Percentiles rank a stretch among this genome's conserved stretches.
Evolutionary conservation across 345 rosid genomes (phyloP).

Genomic region (Eucalyptus curtisii): DNA sequence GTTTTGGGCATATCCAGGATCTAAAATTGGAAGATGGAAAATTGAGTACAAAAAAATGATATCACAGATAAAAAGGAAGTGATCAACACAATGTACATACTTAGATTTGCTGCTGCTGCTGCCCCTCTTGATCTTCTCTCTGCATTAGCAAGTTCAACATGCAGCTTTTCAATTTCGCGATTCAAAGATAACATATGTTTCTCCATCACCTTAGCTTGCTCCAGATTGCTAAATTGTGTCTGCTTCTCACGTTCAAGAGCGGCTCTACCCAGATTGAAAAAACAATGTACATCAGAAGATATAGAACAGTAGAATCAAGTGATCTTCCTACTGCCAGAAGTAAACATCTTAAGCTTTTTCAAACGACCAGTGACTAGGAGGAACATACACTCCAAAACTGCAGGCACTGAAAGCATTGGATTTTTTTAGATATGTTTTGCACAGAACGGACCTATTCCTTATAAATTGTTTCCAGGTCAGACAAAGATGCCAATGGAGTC

Average conservation of each 20-base stretch:
- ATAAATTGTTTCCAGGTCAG: background rate
- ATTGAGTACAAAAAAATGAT: background rate
- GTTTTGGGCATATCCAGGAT: slow-evolving; percentile 24
- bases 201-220: slow-evolving; percentile 51
- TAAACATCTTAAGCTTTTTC: background rate
- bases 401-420: background rate
- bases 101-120: slow-evolving; percentile 29
- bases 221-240: slow-evolving; percentile 48
- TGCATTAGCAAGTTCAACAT: slow-evolving; percentile 23
- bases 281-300: background rate
- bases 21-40: slow-evolving; percentile 4
- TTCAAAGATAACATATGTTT: slow-evolving; percentile 31
- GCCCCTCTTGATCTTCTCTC: slow-evolving; percentile 38
- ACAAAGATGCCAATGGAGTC: background rate
- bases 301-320: background rate
- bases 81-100: slow-evolving; percentile 6
- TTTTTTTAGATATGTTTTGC: background rate
- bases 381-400: background rate
- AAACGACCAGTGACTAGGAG: background rate
- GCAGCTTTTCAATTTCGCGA: slow-evolving; percentile 41
- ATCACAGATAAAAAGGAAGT: background rate
- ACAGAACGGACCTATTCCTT: background rate
- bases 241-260: slow-evolving; percentile 75
- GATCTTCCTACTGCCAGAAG: background rate
- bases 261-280: slow-evolving; percentile 23